Conservation (phyloP, 305 asterid genomes). For the Fraxinus nigra region DNA sequence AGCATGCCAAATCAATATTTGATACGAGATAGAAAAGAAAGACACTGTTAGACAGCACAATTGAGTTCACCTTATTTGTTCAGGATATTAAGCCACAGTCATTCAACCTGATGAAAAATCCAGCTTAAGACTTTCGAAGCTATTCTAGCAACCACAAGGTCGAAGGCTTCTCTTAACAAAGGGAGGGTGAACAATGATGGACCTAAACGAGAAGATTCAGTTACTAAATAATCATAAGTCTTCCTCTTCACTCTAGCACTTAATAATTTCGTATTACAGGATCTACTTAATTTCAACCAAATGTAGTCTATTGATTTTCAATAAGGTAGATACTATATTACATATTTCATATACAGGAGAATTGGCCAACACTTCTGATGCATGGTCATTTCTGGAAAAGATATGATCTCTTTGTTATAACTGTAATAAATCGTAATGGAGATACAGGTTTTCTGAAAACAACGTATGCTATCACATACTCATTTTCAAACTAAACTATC, state of each 20-base stretch:
- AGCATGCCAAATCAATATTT: not conserved
- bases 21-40: not conserved
- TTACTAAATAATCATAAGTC: not conserved
- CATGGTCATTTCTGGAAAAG: not conserved
- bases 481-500: not conserved
- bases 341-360: not conserved
- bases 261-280: not conserved
- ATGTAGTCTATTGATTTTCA: not conserved
- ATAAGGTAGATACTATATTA: not conserved
- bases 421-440: not conserved
- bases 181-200: not conserved
- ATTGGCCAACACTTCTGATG: not conserved
- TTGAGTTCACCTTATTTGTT: not conserved
- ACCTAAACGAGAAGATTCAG: not conserved
- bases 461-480: not conserved
- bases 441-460: not conserved
- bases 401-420: not conserved
- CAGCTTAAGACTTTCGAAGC: not conserved
- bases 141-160: constrained; percentile 1
- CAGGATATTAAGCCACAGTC: not conserved
- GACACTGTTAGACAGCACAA: not conserved
- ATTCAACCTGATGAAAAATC: not conserved
- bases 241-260: not conserved
- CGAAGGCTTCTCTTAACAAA: not conserved
- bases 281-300: not conserved